A percentile compares a stretch with the other conserved stretches of the same genome.
Evolutionary conservation across 257 asterid species (phyloP).

Genomic region (Misopates orontium): DNA sequence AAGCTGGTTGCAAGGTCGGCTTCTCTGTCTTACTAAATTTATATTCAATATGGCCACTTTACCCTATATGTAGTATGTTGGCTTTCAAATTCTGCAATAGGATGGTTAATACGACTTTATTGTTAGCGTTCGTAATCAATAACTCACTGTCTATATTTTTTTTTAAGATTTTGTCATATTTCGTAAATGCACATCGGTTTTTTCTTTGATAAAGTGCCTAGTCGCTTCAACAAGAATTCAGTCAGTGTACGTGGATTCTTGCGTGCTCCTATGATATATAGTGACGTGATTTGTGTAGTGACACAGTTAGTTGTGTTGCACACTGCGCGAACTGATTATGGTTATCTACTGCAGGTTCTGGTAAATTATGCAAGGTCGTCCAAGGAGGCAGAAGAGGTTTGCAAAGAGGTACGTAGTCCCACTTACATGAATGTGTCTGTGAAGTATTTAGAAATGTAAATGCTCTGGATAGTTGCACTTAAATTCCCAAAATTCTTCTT

Average conservation of each 20-base stretch:
- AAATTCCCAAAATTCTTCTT: neutral
- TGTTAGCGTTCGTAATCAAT: too few relatives aligned
- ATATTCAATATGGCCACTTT: conserved; percentile 11
- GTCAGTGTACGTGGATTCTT: neutral
- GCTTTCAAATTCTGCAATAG: neutral
- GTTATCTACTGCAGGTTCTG: conserved; percentile 59
- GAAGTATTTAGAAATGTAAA: neutral
- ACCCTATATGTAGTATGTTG: neutral
- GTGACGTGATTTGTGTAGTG: conserved; percentile 1
- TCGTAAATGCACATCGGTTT: neutral
- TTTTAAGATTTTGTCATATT: neutral
- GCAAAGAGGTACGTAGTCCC: conserved; percentile 52
- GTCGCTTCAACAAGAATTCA: conserved; percentile 4
- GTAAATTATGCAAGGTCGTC: conserved; percentile 98
- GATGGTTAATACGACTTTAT: too few relatives aligned
- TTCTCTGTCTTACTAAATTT: conserved; percentile 12
- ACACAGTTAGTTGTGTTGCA: neutral
- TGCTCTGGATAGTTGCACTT: conserved; percentile 21
- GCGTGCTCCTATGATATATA: conserved; percentile 2
- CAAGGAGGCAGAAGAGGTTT: conserved; percentile 95
- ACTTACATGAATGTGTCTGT: conserved; percentile 18
- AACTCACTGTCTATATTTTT: too few relatives aligned
- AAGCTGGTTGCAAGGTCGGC: conserved; percentile 92
- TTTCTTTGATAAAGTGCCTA: neutral
- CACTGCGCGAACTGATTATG: conserved; percentile 24